Percentiles rank a stretch among this genome's conserved stretches.
Conservation (phyloP, 164 flowering plant species). For the Cinnamomum chago region DNA sequence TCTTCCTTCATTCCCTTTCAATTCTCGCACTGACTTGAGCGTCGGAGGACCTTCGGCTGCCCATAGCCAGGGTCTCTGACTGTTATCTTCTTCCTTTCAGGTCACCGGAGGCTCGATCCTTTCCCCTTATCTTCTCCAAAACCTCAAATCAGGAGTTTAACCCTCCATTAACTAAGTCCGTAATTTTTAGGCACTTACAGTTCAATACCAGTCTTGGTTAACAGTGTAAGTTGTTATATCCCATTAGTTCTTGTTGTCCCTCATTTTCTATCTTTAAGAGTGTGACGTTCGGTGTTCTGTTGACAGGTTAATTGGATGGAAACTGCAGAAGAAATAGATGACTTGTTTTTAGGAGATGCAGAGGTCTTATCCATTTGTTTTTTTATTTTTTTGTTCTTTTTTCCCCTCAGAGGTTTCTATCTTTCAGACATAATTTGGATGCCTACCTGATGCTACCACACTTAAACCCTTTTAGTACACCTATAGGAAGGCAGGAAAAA, state of each 20-base stretch:
- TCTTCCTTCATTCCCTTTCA: too few relatives aligned
- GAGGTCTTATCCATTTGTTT: slow-evolving; percentile 40
- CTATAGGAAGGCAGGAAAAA: too few relatives aligned
- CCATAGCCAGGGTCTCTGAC: too few relatives aligned
- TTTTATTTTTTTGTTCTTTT: neutral
- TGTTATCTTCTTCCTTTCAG: too few relatives aligned
- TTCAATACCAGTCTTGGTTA: slow-evolving; percentile 57
- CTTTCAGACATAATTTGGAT: neutral
- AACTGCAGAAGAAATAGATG: slow-evolving; percentile 73
- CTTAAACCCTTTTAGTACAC: neutral
- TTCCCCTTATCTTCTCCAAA: too few relatives aligned
- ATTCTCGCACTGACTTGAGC: too few relatives aligned
- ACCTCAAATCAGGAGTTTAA: too few relatives aligned
- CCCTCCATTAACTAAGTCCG: too few relatives aligned
- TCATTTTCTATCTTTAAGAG: neutral
- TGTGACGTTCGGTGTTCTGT: neutral
- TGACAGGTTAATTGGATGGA: slow-evolving; percentile 61
- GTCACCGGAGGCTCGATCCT: too few relatives aligned
- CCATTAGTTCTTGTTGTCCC: neutral
- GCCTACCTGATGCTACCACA: neutral
- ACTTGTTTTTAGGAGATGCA: slow-evolving; percentile 66
- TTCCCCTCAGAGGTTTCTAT: neutral
- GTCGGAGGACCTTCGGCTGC: too few relatives aligned
- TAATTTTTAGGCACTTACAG: too few relatives aligned
- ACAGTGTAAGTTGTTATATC: slow-evolving; percentile 33